Percentiles rank a stretch among this genome's conserved stretches.
phyloP scores from a whole-genome alignment of 1,284 basidiomycete genomes.

The Ceratobasidium sp. region DNA sequence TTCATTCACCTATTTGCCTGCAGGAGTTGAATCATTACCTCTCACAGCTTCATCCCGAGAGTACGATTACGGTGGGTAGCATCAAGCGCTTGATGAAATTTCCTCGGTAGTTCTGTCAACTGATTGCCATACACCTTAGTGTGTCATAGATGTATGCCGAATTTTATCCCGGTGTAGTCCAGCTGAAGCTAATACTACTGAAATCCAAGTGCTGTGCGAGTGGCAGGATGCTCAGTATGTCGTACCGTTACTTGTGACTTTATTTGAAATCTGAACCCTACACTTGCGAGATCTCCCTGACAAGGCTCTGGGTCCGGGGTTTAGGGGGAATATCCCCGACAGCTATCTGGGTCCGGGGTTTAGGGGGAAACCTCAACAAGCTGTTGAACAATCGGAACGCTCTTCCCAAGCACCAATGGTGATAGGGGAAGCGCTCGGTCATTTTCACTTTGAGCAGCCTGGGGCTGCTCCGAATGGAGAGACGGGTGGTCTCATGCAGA shows the following conservation, averaged over 20 bases:
- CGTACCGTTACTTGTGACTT: not conserved
- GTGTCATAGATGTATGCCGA: slow-evolving; percentile 12
- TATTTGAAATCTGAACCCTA: not conserved
- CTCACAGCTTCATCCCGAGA: not conserved
- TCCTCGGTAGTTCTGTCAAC: not conserved
- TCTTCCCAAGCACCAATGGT: too few relatives aligned
- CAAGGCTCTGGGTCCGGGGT: not conserved
- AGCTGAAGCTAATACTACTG: not conserved
- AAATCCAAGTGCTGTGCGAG: slow-evolving; percentile 11
- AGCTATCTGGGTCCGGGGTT: too few relatives aligned
- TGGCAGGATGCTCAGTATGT: slow-evolving; percentile 10
- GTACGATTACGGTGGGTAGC: slow-evolving; percentile 2
- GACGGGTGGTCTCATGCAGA: too few relatives aligned
- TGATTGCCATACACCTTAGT: not conserved
- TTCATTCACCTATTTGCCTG: not conserved
- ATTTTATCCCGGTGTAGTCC: not conserved
- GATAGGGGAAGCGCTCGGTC: too few relatives aligned
- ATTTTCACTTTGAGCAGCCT: too few relatives aligned
- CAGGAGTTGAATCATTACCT: not conserved
- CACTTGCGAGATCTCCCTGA: not conserved
- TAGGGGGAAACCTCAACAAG: not conserved
- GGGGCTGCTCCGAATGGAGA: too few relatives aligned
- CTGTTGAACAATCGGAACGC: too few relatives aligned
- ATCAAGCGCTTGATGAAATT: not conserved
- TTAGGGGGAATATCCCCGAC: too few relatives aligned